These are phyloP conservation scores for Neonectria hederae DNA, from an alignment of 2,329 filamentous ascomycete genomes.

Conservation along the genomic window DNA sequence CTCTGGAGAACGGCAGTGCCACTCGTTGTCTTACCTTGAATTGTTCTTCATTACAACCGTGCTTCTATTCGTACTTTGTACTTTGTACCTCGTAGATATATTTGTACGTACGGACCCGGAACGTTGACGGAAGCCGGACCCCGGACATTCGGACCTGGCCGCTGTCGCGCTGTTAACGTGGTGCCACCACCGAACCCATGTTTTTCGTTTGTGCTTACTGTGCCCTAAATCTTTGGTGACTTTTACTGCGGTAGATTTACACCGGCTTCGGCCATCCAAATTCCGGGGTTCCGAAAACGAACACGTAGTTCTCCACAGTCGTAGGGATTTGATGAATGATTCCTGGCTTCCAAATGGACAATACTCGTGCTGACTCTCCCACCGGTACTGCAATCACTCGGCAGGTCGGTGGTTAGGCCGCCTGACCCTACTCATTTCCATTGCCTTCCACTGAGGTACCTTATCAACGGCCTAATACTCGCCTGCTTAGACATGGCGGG, in stretches of 20 bases:
- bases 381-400: not conserved
- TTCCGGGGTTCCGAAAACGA: conserved; percentile 40
- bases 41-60: not conserved
- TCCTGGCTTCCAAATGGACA: not conserved
- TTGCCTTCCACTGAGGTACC: conserved; percentile 2
- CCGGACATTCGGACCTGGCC: conserved; percentile 20
- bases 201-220: conserved; percentile 4
- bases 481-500: not conserved
- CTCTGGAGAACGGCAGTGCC: not conserved
- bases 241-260: not conserved
- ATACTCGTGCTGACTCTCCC: not conserved
- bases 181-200: conserved; percentile 10
- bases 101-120: not conserved
- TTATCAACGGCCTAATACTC: not conserved
- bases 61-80: not conserved
- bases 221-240: not conserved
- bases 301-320: conserved; percentile 29
- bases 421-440: not conserved
- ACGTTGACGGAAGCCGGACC: not conserved
- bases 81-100: not conserved
- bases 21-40: not conserved
- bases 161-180: not conserved
- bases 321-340: conserved; percentile 4
- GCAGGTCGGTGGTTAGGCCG: not conserved
- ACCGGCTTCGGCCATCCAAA: not conserved